phyloP scores from a whole-genome alignment of 140 eudicot genomes.

The Ambrosia hybrid region DNA sequence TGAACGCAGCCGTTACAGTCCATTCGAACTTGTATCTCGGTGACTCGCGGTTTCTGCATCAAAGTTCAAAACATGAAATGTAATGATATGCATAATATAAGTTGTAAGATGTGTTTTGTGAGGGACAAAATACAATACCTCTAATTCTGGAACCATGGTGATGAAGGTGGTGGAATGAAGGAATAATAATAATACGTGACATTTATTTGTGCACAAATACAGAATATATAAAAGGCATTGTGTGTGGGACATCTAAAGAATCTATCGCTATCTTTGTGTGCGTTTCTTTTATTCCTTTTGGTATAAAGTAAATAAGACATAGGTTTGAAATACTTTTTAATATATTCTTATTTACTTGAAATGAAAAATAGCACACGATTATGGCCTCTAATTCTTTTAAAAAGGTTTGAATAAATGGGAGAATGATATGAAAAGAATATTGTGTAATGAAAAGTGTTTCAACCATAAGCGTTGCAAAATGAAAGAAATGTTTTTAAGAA shows the following conservation, averaged over 20 bases:
- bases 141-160: conserved; percentile 66
- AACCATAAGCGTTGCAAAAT: not conserved
- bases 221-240: conserved; percentile 74
- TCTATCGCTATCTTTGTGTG: conserved; percentile 36
- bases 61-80: conserved; percentile 26
- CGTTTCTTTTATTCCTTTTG: conserved; percentile 23
- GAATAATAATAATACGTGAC: conserved; percentile 51
- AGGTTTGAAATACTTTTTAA: not conserved
- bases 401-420: conserved; percentile 15
- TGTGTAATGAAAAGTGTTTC: not conserved
- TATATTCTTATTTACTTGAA: not conserved
- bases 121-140: conserved; percentile 46
- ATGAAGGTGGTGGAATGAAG: conserved; percentile 39
- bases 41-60: conserved; percentile 77
- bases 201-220: conserved; percentile 43
- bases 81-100: conserved; percentile 17
- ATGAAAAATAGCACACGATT: not conserved
- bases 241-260: conserved; percentile 84
- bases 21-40: conserved; percentile 89
- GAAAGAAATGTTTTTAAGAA: not conserved
- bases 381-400: not conserved
- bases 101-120: conserved; percentile 7
- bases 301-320: not conserved
- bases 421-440: conserved; percentile 2
- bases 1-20: conserved; percentile 97